Percentiles rank a stretch among this genome's conserved stretches.
Conservation (phyloP, 805 yeast genomes). For the Candida suzukii region DNA sequence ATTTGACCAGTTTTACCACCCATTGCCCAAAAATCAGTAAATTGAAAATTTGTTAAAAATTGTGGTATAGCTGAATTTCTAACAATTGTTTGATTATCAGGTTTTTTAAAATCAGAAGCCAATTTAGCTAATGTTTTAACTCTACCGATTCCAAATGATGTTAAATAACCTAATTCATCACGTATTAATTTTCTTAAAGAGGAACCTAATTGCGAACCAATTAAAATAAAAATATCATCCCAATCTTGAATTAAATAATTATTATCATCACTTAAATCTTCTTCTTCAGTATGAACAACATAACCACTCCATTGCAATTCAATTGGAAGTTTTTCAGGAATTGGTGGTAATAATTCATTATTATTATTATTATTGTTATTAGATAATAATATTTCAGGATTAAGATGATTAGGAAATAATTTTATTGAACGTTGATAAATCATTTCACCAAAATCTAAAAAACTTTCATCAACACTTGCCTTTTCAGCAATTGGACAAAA, state of each 20-base stretch:
- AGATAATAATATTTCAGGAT: too few relatives aligned
- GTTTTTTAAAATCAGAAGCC: slow-evolving; percentile 81
- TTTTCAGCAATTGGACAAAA: slow-evolving; percentile 73
- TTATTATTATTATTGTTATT: too few relatives aligned
- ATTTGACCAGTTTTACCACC: slow-evolving; percentile 84
- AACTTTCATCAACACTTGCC: slow-evolving; percentile 94
- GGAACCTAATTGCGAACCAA: slow-evolving; percentile 57
- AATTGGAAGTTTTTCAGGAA: slow-evolving; percentile 32
- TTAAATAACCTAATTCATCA: slow-evolving; percentile 63
- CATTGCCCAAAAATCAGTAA: slow-evolving; percentile 79
- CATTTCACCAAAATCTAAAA: slow-evolving; percentile 71
- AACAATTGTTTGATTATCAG: slow-evolving; percentile 78
- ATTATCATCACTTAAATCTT: slow-evolving; percentile 11
- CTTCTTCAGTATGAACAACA: slow-evolving; percentile 14
- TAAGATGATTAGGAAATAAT: slow-evolving; percentile 42
- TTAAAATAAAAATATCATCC: slow-evolving; percentile 69
- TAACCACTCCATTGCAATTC: slow-evolving; percentile 25
- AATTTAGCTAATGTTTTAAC: slow-evolving; percentile 77
- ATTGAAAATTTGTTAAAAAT: slow-evolving; percentile 55
- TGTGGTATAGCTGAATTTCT: slow-evolving; percentile 36
- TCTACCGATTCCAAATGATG: slow-evolving; percentile 82
- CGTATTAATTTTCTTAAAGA: slow-evolving; percentile 48
- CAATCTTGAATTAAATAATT: slow-evolving; percentile 40
- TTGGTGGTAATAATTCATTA: slow-evolving; percentile 32
- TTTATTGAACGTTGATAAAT: slow-evolving; percentile 38